Evolutionary conservation across 495 filamentous ascomycete genomes (phyloP).

Genomic region (Peziza echinospora): DNA sequence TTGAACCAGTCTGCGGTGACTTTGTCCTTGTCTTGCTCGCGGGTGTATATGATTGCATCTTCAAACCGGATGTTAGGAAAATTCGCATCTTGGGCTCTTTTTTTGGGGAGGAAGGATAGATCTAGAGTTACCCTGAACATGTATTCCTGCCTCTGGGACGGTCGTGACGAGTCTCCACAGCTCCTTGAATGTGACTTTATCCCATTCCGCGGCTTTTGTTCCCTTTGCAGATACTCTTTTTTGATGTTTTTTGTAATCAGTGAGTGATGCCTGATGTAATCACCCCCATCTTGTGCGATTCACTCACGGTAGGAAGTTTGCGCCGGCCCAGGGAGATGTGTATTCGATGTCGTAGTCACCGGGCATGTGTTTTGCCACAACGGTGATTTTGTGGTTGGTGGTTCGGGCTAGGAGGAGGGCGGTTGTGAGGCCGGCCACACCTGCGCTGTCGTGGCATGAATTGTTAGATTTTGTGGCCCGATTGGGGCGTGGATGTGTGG

Average conservation of each 20-base stretch:
- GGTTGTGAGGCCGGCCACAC: conserved; percentile 79
- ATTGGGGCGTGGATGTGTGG: conserved; percentile 1
- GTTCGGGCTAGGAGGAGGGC: conserved; percentile 62
- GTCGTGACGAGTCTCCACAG: conserved; percentile 35
- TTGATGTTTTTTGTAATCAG: not conserved
- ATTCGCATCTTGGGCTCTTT: no score
- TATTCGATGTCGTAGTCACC: conserved; percentile 97
- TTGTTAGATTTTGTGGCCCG: conserved; percentile 1
- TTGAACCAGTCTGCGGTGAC: conserved; percentile 29
- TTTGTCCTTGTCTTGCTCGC: conserved; percentile 35
- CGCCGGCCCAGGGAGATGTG: conserved; percentile 84
- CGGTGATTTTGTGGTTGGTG: conserved; percentile 45
- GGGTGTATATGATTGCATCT: conserved; percentile 41
- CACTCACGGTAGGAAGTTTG: conserved; percentile 53
- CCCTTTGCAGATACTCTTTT: conserved; percentile 29
- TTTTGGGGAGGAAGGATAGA: not conserved
- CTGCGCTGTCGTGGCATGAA: conserved; percentile 38
- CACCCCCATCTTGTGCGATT: no score
- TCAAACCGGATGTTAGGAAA: conserved; percentile 2
- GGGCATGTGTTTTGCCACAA: conserved; percentile 91
- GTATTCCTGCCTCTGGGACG: conserved; percentile 70
- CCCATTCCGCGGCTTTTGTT: conserved; percentile 27
- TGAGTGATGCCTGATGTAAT: not conserved
- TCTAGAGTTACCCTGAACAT: conserved; percentile 45
- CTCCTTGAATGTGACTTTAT: conserved; percentile 21